Percentiles rank a stretch among this genome's conserved stretches.
These are phyloP conservation scores for Hericium alpestre DNA, from an alignment of 768 basidiomycete genomes.

Conservation along the genomic window DNA sequence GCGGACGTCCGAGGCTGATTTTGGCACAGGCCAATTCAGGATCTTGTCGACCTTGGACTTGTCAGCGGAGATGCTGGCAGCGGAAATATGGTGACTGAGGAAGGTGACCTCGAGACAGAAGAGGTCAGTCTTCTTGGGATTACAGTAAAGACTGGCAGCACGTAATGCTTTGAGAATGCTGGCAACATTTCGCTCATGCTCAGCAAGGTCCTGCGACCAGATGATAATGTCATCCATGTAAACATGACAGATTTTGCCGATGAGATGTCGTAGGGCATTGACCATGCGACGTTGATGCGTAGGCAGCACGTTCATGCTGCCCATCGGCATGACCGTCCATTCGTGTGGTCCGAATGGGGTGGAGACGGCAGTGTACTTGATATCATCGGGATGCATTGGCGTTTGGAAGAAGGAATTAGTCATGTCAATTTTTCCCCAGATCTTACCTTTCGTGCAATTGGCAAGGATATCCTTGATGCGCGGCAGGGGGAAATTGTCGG, in stretches of 20 bases:
- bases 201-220: no score
- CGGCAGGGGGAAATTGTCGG: conserved; percentile 18
- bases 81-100: no score
- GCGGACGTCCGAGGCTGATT: neutral
- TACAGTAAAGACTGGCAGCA: no score
- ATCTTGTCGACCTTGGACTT: neutral
- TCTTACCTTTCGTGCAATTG: conserved; percentile 26
- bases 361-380: conserved; percentile 25
- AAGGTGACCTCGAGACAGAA: no score
- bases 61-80: no score
- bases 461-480: conserved; percentile 18
- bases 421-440: conserved; percentile 30
- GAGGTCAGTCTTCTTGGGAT: no score
- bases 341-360: conserved; percentile 31
- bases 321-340: conserved; percentile 11
- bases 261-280: no score
- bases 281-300: neutral
- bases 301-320: conserved; percentile 22
- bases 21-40: neutral
- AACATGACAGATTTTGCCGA: no score
- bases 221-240: no score
- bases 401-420: conserved; percentile 32
- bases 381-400: conserved; percentile 17
- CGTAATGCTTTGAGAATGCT: no score
- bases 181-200: no score